phyloP scores from a whole-genome alignment of 108 stramenopile species.

The Nitzschia palea region DNA sequence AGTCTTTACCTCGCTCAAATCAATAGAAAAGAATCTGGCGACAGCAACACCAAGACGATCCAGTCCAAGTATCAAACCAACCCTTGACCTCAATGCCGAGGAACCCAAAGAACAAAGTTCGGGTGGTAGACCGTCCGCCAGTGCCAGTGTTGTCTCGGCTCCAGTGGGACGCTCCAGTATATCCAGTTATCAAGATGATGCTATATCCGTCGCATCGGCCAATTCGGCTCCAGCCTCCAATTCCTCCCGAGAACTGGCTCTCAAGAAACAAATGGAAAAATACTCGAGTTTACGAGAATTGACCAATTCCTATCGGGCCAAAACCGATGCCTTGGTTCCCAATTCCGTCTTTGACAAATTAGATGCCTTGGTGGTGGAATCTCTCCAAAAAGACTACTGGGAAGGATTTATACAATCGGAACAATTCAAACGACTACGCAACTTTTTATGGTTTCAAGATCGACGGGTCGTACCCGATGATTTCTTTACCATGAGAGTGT shows the following conservation, averaged over 20 bases:
- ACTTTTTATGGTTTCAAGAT: slow-evolving; percentile 82
- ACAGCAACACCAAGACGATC: not conserved
- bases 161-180: not conserved
- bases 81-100: too few species aligned
- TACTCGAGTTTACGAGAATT: slow-evolving; percentile 25
- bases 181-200: not conserved
- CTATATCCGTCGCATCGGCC: not conserved
- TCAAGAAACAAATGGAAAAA: slow-evolving; percentile 15
- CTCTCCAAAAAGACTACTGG: slow-evolving; percentile 61
- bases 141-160: not conserved
- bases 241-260: not conserved
- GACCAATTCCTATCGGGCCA: slow-evolving; percentile 14
- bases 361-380: slow-evolving; percentile 59
- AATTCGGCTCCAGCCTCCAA: not conserved
- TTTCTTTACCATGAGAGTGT: slow-evolving; percentile 91
- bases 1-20: not conserved
- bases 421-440: slow-evolving; percentile 49
- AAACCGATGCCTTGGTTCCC: slow-evolving; percentile 24
- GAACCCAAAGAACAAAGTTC: slow-evolving; percentile 1
- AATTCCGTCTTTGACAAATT: slow-evolving; percentile 65
- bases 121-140: not conserved
- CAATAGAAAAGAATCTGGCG: not conserved
- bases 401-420: slow-evolving; percentile 56
- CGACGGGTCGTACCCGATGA: slow-evolving; percentile 80
- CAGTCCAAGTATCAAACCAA: not conserved